phyloP scores from a whole-genome alignment of 2,329 filamentous ascomycete genomes.

The Aspergillus carbonarius region DNA sequence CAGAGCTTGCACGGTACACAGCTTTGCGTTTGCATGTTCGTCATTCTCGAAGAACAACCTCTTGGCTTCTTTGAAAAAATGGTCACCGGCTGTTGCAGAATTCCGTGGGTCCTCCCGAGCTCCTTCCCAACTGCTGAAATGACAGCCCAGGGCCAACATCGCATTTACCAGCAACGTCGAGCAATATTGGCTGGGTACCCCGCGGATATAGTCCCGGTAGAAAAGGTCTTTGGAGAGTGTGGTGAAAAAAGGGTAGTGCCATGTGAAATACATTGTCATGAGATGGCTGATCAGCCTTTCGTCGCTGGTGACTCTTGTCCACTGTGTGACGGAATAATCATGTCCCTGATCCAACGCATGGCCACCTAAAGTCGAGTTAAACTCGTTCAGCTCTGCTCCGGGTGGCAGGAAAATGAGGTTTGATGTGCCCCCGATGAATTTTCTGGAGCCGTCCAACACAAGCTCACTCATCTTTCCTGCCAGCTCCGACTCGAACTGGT shows the following conservation, averaged over 20 bases:
- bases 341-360: constrained; percentile 50
- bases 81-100: constrained; percentile 83
- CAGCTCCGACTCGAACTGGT: constrained; percentile 71
- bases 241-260: constrained; percentile 96
- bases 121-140: constrained; percentile 77
- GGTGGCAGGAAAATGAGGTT: constrained; percentile 78
- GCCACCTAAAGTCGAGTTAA: constrained; percentile 41
- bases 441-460: constrained; percentile 78
- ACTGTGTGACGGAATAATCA: constrained; percentile 74
- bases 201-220: constrained; percentile 77
- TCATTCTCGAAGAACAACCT: constrained; percentile 85
- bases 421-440: constrained; percentile 92
- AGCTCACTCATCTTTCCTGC: constrained; percentile 93
- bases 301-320: constrained; percentile 84
- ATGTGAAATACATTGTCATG: constrained; percentile 96
- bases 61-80: constrained; percentile 95
- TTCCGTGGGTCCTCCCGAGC: constrained; percentile 72
- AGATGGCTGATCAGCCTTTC: constrained; percentile 77
- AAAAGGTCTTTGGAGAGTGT: constrained; percentile 84
- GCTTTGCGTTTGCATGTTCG: constrained; percentile 82
- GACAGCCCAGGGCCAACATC: constrained; percentile 88
- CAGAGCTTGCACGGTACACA: constrained; percentile 89
- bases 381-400: constrained; percentile 47
- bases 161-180: constrained; percentile 88
- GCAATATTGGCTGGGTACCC: constrained; percentile 72